Evolutionary conservation across 305 asterid genomes (phyloP).

Genomic region (Plantago lanceolata): DNA sequence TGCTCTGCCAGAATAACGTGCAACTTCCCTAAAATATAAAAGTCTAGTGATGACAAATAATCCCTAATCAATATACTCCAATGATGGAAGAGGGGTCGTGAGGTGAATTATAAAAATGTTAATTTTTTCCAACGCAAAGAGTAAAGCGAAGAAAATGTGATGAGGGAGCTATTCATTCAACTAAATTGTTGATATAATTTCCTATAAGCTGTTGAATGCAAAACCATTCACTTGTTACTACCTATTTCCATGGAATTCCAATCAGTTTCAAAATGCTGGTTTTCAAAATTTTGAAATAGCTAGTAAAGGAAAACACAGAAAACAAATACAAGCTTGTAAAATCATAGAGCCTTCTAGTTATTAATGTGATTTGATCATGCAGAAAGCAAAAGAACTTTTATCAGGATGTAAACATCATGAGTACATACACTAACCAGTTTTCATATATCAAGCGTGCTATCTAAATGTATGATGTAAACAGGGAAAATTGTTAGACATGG

Average conservation of each 20-base stretch:
- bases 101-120: no score
- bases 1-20: not conserved
- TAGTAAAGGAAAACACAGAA: not conserved
- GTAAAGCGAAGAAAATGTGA: no score
- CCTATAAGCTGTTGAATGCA: not conserved
- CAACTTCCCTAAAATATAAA: not conserved
- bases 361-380: no score
- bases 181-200: not conserved
- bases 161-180: no score
- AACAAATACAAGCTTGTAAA: no score
- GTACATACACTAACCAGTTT: conserved; percentile 1
- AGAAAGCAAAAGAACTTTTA: no score
- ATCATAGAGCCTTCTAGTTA: no score
- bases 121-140: no score
- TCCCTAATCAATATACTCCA: no score
- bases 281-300: not conserved
- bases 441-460: conserved; percentile 15
- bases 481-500: conserved; percentile 9
- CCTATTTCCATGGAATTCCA: not conserved
- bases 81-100: no score
- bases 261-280: not conserved
- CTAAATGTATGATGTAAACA: conserved; percentile 16
- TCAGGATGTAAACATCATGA: conserved; percentile 15
- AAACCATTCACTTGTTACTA: not conserved
- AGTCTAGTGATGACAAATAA: no score